Evolutionary conservation across 768 basidiomycete genomes (phyloP).

Genomic region (Amanita pseudoporphyria): DNA sequence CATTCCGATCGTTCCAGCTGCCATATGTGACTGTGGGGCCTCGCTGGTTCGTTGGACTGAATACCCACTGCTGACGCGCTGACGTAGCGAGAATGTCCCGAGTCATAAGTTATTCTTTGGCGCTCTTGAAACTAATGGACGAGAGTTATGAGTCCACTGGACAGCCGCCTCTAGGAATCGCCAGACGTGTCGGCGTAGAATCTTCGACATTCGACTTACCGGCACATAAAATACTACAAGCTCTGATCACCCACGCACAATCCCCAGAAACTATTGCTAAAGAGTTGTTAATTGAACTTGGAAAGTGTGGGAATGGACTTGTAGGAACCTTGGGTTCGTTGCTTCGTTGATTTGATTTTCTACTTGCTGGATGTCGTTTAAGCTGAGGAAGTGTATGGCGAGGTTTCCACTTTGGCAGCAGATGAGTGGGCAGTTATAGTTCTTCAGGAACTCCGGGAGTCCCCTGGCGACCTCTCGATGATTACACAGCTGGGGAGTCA

Average conservation of each 20-base stretch:
- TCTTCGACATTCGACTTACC: background rate
- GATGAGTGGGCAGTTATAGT: background rate
- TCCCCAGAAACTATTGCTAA: too few relatives aligned
- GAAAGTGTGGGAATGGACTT: constrained; percentile 1
- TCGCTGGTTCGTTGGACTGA: too few relatives aligned
- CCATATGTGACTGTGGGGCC: too few relatives aligned
- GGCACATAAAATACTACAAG: constrained; percentile 1
- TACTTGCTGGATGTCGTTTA: background rate
- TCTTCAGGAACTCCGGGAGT: background rate
- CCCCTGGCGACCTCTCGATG: too few relatives aligned
- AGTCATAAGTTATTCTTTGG: too few relatives aligned
- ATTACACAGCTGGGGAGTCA: too few relatives aligned
- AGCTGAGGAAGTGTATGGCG: too few relatives aligned
- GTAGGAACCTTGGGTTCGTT: constrained; percentile 1
- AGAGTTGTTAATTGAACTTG: too few relatives aligned
- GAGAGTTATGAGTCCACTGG: background rate
- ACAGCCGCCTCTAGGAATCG: constrained; percentile 3
- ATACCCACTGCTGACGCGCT: too few relatives aligned
- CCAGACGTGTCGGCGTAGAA: constrained; percentile 1
- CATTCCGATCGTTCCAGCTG: too few relatives aligned
- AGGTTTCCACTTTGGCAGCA: background rate
- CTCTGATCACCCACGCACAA: constrained; percentile 5
- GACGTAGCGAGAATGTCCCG: too few relatives aligned
- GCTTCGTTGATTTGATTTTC: constrained; percentile 1
- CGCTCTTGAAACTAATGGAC: too few relatives aligned